Conservation (phyloP, 208 protist species). For the Trypanosoma avium region DNA sequence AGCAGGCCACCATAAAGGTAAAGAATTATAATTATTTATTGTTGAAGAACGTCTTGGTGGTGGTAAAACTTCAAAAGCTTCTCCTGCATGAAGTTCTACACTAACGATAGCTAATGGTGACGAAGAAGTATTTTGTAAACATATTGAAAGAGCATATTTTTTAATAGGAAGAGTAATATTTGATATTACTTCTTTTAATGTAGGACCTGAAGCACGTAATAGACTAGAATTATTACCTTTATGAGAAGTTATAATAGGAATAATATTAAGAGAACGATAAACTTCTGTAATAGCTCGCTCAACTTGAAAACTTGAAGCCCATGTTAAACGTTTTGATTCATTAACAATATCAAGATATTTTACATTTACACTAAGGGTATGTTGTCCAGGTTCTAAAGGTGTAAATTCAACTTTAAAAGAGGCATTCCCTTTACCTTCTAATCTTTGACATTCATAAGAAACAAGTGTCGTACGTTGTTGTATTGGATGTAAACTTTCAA, state of each 20-base stretch:
- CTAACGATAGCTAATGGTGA: slow-evolving; percentile 30
- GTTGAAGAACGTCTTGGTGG: background rate
- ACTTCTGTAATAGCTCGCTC: slow-evolving; percentile 52
- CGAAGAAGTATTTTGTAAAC: slow-evolving; percentile 42
- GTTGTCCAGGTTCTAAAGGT: slow-evolving; percentile 22
- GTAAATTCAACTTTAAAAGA: slow-evolving; percentile 28
- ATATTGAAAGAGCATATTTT: slow-evolving; percentile 39
- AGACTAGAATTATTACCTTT: background rate
- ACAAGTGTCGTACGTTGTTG: slow-evolving; percentile 27
- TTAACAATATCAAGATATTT: slow-evolving; percentile 51
- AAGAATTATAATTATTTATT: background rate
- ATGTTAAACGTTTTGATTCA: slow-evolving; percentile 43
- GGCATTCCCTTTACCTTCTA: slow-evolving; percentile 28
- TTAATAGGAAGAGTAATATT: slow-evolving; percentile 24
- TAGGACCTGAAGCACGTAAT: background rate
- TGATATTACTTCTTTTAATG: slow-evolving; percentile 8
- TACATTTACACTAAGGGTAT: slow-evolving; percentile 52
- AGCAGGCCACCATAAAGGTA: slow-evolving; percentile 18
- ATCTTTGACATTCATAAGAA: slow-evolving; percentile 22
- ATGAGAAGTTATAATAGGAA: slow-evolving; percentile 2
- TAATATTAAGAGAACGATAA: slow-evolving; percentile 29
- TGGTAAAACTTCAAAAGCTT: slow-evolving; percentile 19
- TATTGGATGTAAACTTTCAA: slow-evolving; percentile 35
- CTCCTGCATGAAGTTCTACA: slow-evolving; percentile 28
- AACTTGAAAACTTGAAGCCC: slow-evolving; percentile 46